These are phyloP conservation scores for Hydnum rufescens DNA, from an alignment of 768 basidiomycete genomes.

Conservation along the genomic window DNA sequence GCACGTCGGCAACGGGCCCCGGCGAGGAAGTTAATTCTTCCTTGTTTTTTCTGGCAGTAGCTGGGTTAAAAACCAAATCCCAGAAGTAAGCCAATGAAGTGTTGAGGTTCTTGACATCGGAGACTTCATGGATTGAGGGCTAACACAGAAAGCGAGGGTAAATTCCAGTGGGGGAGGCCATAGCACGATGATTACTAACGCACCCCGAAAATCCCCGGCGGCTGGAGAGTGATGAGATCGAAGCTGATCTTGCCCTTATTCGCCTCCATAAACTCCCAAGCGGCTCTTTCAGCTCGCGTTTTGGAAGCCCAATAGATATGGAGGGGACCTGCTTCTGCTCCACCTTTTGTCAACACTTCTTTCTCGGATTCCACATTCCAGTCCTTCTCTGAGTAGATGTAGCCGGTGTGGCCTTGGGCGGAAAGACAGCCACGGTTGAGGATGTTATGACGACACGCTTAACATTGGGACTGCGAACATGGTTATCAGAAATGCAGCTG, in stretches of 20 bases:
- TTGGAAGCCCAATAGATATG: slow-evolving; percentile 13
- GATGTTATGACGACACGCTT: slow-evolving; percentile 15
- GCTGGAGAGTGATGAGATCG: slow-evolving; percentile 5
- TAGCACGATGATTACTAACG: neutral
- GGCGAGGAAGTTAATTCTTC: neutral
- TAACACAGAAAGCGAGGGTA: neutral
- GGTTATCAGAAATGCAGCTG: slow-evolving; percentile 3
- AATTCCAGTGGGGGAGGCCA: neutral
- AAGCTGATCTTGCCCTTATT: slow-evolving; percentile 7
- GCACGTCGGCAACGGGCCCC: neutral
- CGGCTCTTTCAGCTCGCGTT: slow-evolving; percentile 8
- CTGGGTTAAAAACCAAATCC: neutral
- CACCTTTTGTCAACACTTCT: slow-evolving; percentile 16
- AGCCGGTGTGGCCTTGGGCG: slow-evolving; percentile 5
- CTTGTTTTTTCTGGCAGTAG: neutral
- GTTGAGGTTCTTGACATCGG: neutral
- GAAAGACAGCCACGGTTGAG: slow-evolving; percentile 13
- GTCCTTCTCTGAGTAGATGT: slow-evolving; percentile 11
- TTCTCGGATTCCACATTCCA: slow-evolving; percentile 12
- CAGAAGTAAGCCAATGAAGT: neutral
- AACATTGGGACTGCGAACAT: slow-evolving; percentile 9
- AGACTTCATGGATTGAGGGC: neutral
- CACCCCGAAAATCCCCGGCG: slow-evolving; percentile 10
- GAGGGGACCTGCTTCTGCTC: slow-evolving; percentile 12
- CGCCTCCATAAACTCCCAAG: slow-evolving; percentile 11